Base-by-base conservation (phyloP, 2,329 filamentous ascomycete species). In the Scopulariopsis brevicaulis region DNA sequence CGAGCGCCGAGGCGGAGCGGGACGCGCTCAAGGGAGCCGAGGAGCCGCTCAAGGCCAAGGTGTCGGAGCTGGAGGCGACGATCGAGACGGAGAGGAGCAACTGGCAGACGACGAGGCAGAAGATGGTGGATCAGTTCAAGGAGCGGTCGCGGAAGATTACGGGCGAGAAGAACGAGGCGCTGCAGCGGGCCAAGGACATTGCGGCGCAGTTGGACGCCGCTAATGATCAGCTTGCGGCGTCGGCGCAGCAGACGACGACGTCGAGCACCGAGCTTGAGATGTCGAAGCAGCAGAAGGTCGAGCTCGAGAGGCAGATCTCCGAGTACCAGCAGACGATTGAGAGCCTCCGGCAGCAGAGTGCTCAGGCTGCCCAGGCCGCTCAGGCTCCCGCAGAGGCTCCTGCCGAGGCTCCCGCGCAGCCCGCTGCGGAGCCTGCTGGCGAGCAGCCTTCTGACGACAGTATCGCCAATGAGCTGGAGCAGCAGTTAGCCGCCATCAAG, bases 1-100 rank as follows among this genome's bases (percentile, higher is more conserved):
- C 83, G 7, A 74, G 74, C 1, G 73, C 92, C 12, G 79, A 90
- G 67, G 73, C 77, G 34, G 87, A 92, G 67, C 80, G 85, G 8
- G 79, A 87, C 63, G 64, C 75, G 2, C 70, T 83, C 53, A 80
- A 77, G 65, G 70, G 74, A 60, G 72, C 73, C 5, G 77, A 79
- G 59, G 67, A 74, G 43, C 73, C 78, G 11, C 71, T 86, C n/a
- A 76, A 78, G 61, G 73, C 76, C 25, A 80, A 78, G 67, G 67
- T 85, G 24, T 68, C 76, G 28, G 77, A 82, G 63, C 67, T 80
- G 1, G 77, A 83, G 65, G 67, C 73, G 10, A 70, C 70, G 0
- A 66, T 86, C 46, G 78, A 84, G 63, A 72, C 73, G 4, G 83
- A 86, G 63, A 75, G 82, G 54, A 70, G 69, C 37, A 73, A 73